Evolutionary conservation across 371 early-diverging fungal genomes (phyloP), one percentile per base, ranked within the genome.

Genomic region (Zopfochytrium polystomum): DNA sequence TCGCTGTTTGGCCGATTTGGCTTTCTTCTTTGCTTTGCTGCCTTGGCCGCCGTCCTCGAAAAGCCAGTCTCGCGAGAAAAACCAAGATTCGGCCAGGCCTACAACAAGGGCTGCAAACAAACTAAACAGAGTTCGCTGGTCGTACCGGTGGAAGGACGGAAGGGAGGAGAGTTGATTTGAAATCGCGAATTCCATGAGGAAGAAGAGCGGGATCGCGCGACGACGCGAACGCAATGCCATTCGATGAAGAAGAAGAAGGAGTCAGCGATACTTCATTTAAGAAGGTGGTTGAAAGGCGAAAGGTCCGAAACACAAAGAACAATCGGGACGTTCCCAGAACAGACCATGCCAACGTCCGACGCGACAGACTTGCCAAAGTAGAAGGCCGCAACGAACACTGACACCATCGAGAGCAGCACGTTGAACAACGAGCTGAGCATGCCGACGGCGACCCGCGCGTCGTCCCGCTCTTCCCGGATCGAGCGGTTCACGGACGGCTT

Each of bases 371-470:
- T 58, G 0, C 81, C 70, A 32, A 82, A 75, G 55, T 78, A 79
- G 58, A 79, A 83, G 5, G 81, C 76, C 5, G 86, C 85, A 1
- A 73, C 75, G 70, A 82, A 85, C 13, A 84, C 85, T 2, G 86
- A 85, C 0, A 67, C 78, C 72, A 83, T 79, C 15, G 85, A 83
- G 46, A 88, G 77, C 0, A 78, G 47, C 33, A 86, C 83, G 55
- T 88, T 88, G 25, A 82, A 42, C n/a, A 86, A 78, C 15, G 85
- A 74, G 2, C 76, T 73, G 5, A 86, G 61, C 49, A 80, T 77
- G 29, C 80, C 69, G 18, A 78, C 68, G 11, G 78, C 71, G 34
- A 78, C 75, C 55, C 75, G 74, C 15, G 82, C 62, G 44, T 85
- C 86, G 1, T 11, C 29, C 42, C 26, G 15, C 22, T 68, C 65